Evolutionary conservation across 164 flowering plant species (phyloP), one percentile per base, ranked within the genome.

Genomic region (Cinnamomum chago): DNA sequence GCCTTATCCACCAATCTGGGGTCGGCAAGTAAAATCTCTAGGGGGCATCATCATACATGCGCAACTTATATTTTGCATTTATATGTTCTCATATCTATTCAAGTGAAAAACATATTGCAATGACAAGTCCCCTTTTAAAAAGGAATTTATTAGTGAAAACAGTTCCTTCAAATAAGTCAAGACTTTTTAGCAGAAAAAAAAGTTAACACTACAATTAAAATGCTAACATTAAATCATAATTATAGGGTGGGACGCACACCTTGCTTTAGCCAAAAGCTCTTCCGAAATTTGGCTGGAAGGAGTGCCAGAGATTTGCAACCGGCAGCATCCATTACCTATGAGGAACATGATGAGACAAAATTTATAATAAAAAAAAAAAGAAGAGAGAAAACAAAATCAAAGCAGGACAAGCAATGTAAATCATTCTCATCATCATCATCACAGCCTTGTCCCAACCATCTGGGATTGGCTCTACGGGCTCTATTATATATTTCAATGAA

Each of bases 271-370:
- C 98, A 94, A 85, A 92, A 84, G 84, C 90, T 88, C 87, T 90
- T 90, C 67, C 88, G 93, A 79, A 94, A 91, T 80, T 92, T 94
- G n/a, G 97, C 93, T 60, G 97, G 98, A 82, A 94, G 85, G 15
- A 92, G 50, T 52, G 97, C 96, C 73, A 94, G 79, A 51, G 91
- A 84, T 65, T 88, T 92, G 35, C 82, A 76, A 6, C 94, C 93
- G 75, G 69, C 75, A 10, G 85, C 88, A 87, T 94, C 96, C 88
- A 87, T 87, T 52, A 92, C 93, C 98, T 94, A n/a, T 64, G 70
- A 66, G 15, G 65, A 10, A 71, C 67, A 75, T 17, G 50, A 65
- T 33, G 24, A 65, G n/a, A 65, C 17, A 30, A 50, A 73, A 35
- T 35, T 35, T 13, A 18, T 24, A 50, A 66, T 12, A 7, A 28